These are phyloP conservation scores for Aureobasidium leucospermi DNA, from an alignment of 2,329 filamentous ascomycete species.

Conservation along the genomic window DNA sequence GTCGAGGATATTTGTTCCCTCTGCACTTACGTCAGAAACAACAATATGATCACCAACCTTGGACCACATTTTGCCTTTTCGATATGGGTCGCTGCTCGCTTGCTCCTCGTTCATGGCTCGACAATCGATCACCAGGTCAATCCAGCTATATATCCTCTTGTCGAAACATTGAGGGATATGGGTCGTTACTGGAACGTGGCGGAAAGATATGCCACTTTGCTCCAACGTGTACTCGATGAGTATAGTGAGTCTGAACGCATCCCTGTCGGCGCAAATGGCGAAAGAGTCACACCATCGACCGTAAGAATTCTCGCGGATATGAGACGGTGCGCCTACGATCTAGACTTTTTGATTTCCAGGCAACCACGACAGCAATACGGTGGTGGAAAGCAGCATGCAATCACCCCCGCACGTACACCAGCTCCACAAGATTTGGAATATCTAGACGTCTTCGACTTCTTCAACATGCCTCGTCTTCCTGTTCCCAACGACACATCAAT, in stretches of 20 bases:
- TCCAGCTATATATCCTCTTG: slow-evolving; percentile 71
- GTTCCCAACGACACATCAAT: slow-evolving; percentile 25
- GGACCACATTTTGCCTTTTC: slow-evolving; percentile 89
- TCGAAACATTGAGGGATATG: slow-evolving; percentile 73
- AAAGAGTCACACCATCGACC: slow-evolving; percentile 69
- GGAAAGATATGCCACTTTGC: slow-evolving; percentile 68
- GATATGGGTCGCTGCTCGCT: slow-evolving; percentile 81
- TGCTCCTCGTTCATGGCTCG: slow-evolving; percentile 82
- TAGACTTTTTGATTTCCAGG: slow-evolving; percentile 81
- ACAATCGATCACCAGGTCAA: slow-evolving; percentile 80
- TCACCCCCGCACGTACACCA: slow-evolving; percentile 40
- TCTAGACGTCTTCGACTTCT: slow-evolving; percentile 88
- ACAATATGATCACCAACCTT: slow-evolving; percentile 68
- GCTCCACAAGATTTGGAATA: slow-evolving; percentile 81
- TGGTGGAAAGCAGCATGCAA: slow-evolving; percentile 16
- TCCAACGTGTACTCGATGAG: slow-evolving; percentile 79
- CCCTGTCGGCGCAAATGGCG: slow-evolving; percentile 50
- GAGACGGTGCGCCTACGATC: slow-evolving; percentile 81
- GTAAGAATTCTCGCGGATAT: slow-evolving; percentile 87
- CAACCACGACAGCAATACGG: slow-evolving; percentile 53
- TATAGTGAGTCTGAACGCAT: slow-evolving; percentile 68
- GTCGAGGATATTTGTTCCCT: slow-evolving; percentile 76
- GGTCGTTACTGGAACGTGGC: slow-evolving; percentile 81
- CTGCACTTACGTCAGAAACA: slow-evolving; percentile 68
- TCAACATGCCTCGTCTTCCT: slow-evolving; percentile 75